These are phyloP conservation scores for Adiantum capillusveneris DNA, from an alignment of 75 land plant species.

Conservation along the genomic window DNA sequence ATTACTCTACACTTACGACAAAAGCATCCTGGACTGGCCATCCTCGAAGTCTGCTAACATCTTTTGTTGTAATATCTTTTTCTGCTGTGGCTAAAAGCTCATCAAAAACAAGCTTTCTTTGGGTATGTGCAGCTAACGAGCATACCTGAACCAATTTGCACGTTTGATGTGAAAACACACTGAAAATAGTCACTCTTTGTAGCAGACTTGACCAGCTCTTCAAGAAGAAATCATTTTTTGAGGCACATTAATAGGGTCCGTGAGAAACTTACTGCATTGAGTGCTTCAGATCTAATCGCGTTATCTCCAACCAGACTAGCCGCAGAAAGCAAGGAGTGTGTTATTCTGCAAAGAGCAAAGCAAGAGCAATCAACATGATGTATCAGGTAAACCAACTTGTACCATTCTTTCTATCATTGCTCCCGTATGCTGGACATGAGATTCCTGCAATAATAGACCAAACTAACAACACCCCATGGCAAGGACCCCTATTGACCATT, in stretches of 20 bases:
- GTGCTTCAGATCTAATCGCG: constrained; percentile 60
- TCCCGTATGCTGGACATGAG: too few relatives aligned
- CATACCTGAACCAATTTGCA: constrained; percentile 46
- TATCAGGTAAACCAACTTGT: too few relatives aligned
- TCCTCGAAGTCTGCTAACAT: constrained; percentile 75
- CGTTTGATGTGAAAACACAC: too few relatives aligned
- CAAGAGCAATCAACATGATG: neutral
- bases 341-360: constrained; percentile 46
- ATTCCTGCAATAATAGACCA: too few relatives aligned
- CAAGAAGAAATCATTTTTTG: neutral
- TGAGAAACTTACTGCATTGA: constrained; percentile 66
- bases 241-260: neutral
- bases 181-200: too few relatives aligned
- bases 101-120: constrained; percentile 62
- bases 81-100: constrained; percentile 76
- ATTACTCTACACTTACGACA: constrained; percentile 35
- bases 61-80: constrained; percentile 67
- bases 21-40: constrained; percentile 96
- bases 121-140: constrained; percentile 73
- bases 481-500: too few relatives aligned
- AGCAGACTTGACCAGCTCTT: too few relatives aligned
- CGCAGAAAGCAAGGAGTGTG: constrained; percentile 84
- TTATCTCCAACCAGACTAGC: constrained; percentile 53
- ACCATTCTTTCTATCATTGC: too few relatives aligned
- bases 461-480: too few relatives aligned